A percentile compares a stretch with the other conserved stretches of the same genome.
Evolutionary conservation across 176 grass and related monocot genomes (phyloP).

Genomic region (Musa troglodytarum): DNA sequence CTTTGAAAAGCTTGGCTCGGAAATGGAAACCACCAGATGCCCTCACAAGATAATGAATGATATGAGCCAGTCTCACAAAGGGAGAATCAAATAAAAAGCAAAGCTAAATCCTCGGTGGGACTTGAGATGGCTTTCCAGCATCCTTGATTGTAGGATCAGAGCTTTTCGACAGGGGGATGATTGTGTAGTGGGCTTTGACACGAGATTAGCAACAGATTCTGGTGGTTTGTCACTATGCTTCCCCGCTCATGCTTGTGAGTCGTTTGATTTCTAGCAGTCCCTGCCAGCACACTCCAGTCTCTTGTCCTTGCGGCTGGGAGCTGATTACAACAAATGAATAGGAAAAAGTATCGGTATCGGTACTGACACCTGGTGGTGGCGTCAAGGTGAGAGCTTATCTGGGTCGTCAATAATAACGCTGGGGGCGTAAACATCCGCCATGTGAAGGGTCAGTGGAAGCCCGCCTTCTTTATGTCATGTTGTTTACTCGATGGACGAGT

Average conservation of each 20-base stretch:
- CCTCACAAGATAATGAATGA: background rate
- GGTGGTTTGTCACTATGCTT: background rate
- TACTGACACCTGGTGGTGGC: background rate
- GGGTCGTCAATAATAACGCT: background rate
- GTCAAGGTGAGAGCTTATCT: background rate
- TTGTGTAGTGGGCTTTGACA: background rate
- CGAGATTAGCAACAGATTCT: background rate
- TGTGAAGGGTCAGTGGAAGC: background rate
- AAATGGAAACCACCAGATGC: background rate
- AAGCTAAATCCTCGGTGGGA: background rate
- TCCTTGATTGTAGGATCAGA: constrained; percentile 13
- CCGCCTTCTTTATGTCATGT: background rate
- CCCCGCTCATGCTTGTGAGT: background rate
- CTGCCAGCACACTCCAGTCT: background rate
- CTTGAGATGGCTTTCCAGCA: constrained; percentile 6
- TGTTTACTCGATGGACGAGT: background rate
- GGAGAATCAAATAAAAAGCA: background rate
- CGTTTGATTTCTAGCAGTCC: background rate
- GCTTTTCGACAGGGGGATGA: background rate
- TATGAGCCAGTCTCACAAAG: background rate
- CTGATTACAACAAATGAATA: background rate
- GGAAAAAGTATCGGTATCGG: background rate
- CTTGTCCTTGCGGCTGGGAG: background rate
- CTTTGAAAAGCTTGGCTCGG: background rate
- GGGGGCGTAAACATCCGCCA: background rate